Evolutionary conservation across 257 asterid genomes (phyloP), one percentile per base, ranked within the genome.

Genomic region (Solanum sparsipilum): DNA sequence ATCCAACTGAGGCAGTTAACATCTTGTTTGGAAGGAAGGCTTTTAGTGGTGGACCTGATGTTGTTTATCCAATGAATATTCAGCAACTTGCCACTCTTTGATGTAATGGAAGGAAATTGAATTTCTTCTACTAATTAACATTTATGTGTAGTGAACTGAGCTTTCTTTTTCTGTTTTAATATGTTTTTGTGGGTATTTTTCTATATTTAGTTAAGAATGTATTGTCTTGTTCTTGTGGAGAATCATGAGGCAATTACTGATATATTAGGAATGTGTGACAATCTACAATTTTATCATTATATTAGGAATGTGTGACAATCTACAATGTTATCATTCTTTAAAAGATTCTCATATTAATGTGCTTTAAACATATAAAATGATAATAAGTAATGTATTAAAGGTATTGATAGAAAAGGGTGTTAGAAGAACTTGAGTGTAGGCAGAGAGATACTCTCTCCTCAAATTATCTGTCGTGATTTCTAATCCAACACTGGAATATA

Each of bases 1-100:
- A 88, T 58, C 90, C 90, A 3, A 88, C 90, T 58, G 82, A 78
- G 31, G 90, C 90, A 23, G 90, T 88, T 1, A 88, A 88, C 56
- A 18, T 88, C 68, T 34, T 88, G 71, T 86, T 88, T 34, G 90
- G 88, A 44, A 88, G 82, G 29, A 84, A 39, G 21, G 88, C 90
- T 41, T 88, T 73, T 60, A 58, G 4, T 44, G 90, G 88, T 58
- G 82, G 86, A 13, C 52, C 83, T 29, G 39, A 85, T 78, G 60
- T 65, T 29, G 83, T 86, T 48, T 88, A 85, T 85, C 90, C 90
- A 16, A 9, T 85, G 16, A 88, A 73, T 70, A 85, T 88, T 23
- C 81, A 84, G 41, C 88, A 88, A 74, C 90, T 88, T 85, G 88
- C 86, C 83, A 60, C 29, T 63, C 52, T 87, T 38, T 78, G 9